These are phyloP conservation scores for Penicillium coprophilum DNA, from an alignment of 495 filamentous ascomycete species.

Conservation along the genomic window DNA sequence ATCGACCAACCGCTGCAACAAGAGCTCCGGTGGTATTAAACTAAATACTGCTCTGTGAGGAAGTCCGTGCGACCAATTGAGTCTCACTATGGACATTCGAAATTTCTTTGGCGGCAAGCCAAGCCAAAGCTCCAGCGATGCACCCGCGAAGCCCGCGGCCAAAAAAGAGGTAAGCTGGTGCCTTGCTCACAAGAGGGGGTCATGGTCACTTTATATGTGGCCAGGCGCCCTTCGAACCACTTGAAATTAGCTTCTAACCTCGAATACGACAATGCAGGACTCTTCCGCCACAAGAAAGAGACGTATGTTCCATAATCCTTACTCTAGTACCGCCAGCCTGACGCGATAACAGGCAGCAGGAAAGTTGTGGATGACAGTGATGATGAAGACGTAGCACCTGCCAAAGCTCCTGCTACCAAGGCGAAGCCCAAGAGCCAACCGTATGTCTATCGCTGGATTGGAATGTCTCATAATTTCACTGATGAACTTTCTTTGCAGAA, in stretches of 20 bases:
- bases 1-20: slow-evolving; percentile 8
- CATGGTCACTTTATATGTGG: background rate
- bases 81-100: slow-evolving; percentile 70
- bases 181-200: background rate
- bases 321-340: slow-evolving; percentile 7
- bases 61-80: background rate
- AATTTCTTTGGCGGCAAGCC: slow-evolving; percentile 69
- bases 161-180: slow-evolving; percentile 43
- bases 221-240: no score
- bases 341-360: slow-evolving; percentile 51
- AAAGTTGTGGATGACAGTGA: slow-evolving; percentile 78
- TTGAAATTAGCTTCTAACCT: slow-evolving; percentile 8
- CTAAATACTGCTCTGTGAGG: background rate
- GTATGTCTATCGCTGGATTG: slow-evolving; percentile 23
- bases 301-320: slow-evolving; percentile 30
- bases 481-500: slow-evolving; percentile 28
- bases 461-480: slow-evolving; percentile 4
- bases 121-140: slow-evolving; percentile 31
- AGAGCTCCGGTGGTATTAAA: slow-evolving; percentile 5
- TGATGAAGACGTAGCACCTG: slow-evolving; percentile 56
- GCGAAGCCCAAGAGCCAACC: slow-evolving; percentile 42
- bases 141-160: slow-evolving; percentile 30
- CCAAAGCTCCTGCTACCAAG: slow-evolving; percentile 46
- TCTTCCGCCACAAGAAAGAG: slow-evolving; percentile 36
- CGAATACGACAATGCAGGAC: slow-evolving; percentile 26